A percentile compares a stretch with the other conserved stretches of the same genome.
Conservation (phyloP, 495 filamentous ascomycete genomes). For the Lasiosphaeriaceae sp. region DNA sequence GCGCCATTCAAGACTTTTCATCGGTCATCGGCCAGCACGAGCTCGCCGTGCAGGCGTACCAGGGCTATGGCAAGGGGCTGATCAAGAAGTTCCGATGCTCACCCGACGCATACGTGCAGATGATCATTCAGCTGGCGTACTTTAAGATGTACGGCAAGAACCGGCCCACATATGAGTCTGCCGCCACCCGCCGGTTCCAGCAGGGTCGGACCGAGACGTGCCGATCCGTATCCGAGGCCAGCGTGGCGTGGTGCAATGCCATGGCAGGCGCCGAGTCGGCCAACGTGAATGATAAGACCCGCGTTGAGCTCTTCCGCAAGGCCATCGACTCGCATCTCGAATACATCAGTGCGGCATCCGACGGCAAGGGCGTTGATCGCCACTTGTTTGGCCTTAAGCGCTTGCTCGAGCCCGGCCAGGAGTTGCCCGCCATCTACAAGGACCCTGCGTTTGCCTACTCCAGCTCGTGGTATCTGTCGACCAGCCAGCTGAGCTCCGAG, state of each 20-base stretch:
- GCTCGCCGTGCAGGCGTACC: conserved; percentile 88
- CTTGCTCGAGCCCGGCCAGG: conserved; percentile 74
- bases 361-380: conserved; percentile 91
- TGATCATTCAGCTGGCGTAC: conserved; percentile 98
- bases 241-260: conserved; percentile 83
- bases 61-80: conserved; percentile 95
- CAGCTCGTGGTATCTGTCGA: conserved; percentile 82
- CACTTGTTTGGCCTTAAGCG: conserved; percentile 98
- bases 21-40: conserved; percentile 82
- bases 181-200: conserved; percentile 90
- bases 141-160: conserved; percentile 99
- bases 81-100: conserved; percentile 99
- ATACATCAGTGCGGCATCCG: conserved; percentile 84
- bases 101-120: conserved; percentile 96
- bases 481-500: conserved; percentile 87
- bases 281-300: conserved; percentile 50
- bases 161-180: conserved; percentile 97
- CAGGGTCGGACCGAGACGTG: conserved; percentile 96
- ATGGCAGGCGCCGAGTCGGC: conserved; percentile 62
- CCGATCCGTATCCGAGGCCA: conserved; percentile 86
- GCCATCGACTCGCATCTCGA: conserved; percentile 79
- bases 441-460: conserved; percentile 86
- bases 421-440: conserved; percentile 74
- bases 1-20: conserved; percentile 70
- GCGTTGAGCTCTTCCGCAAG: conserved; percentile 70